Evolutionary conservation across 495 filamentous ascomycete genomes (phyloP), one percentile per base, ranked within the genome.

Genomic region (Aeminium ludgeri): DNA sequence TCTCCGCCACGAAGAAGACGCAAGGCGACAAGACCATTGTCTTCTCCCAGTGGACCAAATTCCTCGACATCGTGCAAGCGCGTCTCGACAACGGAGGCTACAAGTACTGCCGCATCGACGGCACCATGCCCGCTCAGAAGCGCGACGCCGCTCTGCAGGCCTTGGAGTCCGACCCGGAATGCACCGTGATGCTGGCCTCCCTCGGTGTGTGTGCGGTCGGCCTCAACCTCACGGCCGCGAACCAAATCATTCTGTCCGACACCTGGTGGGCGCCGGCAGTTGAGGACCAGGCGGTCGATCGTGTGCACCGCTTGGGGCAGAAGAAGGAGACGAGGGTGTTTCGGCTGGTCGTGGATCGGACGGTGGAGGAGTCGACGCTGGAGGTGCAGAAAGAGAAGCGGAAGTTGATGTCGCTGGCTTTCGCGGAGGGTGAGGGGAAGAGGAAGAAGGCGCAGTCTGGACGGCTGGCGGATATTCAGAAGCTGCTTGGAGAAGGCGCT

Each of bases 261-360:
- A 77, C 70, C 33, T 94, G 84, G 86, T 94, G 86, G 84, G 84
- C 85, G 2, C 83, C 85, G 0, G 86, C 84, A 0, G 86, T 93
- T 44, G 86, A 96, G 57, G 85, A 92, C 51, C 86, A 96, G 52
- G 86, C 86, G 19, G 71, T 94, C 2, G 86, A 96, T 54, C 76
- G 86, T 1, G 86, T 94, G 13, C 83, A 94, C 47, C 67, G 86
- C 3, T 69, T 94, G 0, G 86, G 86, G 2, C 86, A 96, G 60
- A 86, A 67, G 40, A 66, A 77, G 23, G 70, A 76, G 45, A 80
- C 76, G 0, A 82, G 73, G 1, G 80, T 94, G 4, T 87, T 80
- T 69, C 65, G 85, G 40, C 60, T 94, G 5, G 71, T 94, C 0
- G 79, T 94, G 68, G 80, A 92, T 41, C 73, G 67, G 13, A 82